Conservation (phyloP, 495 filamentous ascomycete genomes). For the Penicillium diatomitis region DNA sequence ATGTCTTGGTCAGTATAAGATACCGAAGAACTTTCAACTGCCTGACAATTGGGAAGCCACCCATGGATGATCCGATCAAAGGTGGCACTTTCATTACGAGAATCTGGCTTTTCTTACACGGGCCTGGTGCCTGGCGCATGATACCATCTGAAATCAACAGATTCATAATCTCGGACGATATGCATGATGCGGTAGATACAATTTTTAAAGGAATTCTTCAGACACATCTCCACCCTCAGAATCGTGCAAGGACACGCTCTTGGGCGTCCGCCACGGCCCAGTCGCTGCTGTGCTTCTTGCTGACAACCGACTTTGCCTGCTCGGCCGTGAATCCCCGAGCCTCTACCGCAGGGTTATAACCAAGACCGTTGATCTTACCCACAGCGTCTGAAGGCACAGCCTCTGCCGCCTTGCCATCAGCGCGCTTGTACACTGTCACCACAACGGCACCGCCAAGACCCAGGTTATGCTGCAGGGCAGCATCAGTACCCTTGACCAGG, state of each 20-base stretch:
- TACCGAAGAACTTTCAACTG: slow-evolving; percentile 26
- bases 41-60: slow-evolving; percentile 27
- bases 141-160: not conserved
- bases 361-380: slow-evolving; percentile 54
- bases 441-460: slow-evolving; percentile 89
- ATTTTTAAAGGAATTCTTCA: not conserved
- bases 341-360: slow-evolving; percentile 90
- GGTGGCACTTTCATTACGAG: not conserved
- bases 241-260: slow-evolving; percentile 58
- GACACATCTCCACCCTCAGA: slow-evolving; percentile 22
- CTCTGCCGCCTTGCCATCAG: slow-evolving; percentile 58
- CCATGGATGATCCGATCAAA: slow-evolving; percentile 11
- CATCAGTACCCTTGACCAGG: slow-evolving; percentile 53
- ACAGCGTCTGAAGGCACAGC: slow-evolving; percentile 50
- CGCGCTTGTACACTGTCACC: slow-evolving; percentile 82
- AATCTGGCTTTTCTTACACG: not conserved
- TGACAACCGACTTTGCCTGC: slow-evolving; percentile 64
- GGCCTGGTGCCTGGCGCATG: slow-evolving; percentile 1
- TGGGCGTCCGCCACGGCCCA: slow-evolving; percentile 70
- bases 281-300: slow-evolving; percentile 54
- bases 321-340: slow-evolving; percentile 74
- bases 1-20: slow-evolving; percentile 28
- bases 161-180: slow-evolving; percentile 3
- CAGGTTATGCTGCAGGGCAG: slow-evolving; percentile 86
- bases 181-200: slow-evolving; percentile 16